phyloP scores from a whole-genome alignment of 2,329 filamentous ascomycete genomes.

The Paecilomyces dactylethromorphus region DNA sequence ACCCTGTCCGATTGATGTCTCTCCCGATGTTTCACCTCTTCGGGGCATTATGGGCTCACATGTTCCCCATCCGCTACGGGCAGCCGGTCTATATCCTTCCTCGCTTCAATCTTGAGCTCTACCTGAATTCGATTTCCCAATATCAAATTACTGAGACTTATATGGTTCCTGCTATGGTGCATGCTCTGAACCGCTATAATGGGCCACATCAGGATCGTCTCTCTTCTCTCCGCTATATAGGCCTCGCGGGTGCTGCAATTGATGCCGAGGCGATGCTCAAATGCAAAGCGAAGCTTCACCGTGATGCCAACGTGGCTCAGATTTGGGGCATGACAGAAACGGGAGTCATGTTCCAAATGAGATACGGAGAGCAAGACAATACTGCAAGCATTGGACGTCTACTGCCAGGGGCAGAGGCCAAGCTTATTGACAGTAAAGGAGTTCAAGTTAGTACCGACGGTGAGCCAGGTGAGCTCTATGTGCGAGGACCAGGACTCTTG shows the following conservation, averaged over 20 bases:
- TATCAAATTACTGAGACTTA: conserved; percentile 44
- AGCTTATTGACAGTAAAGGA: conserved; percentile 29
- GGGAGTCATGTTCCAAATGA: conserved; percentile 39
- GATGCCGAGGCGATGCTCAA: conserved; percentile 33
- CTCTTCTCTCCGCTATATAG: conserved; percentile 37
- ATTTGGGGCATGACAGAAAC: conserved; percentile 53
- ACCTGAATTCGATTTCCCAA: conserved; percentile 31
- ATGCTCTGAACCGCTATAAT: conserved; percentile 25
- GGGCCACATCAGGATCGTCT: conserved; percentile 24
- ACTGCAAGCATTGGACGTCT: conserved; percentile 44
- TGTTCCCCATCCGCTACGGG: conserved; percentile 42
- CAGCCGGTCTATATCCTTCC: conserved; percentile 43
- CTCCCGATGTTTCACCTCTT: conserved; percentile 51
- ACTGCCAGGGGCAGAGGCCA: conserved; percentile 34
- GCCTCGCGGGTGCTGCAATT: conserved; percentile 46
- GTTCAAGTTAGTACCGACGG: conserved; percentile 20
- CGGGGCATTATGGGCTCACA: conserved; percentile 39
- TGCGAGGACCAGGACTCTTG: conserved; percentile 32
- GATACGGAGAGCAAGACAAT: conserved; percentile 32
- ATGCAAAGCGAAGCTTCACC: conserved; percentile 35
- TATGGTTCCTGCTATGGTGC: conserved; percentile 42
- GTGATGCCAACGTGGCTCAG: conserved; percentile 38
- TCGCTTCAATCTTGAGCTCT: conserved; percentile 37
- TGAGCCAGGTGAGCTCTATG: conserved; percentile 34
- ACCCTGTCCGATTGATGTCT: conserved; percentile 40